Evolutionary conservation across 1,284 basidiomycete genomes (phyloP).

Genomic region (Austroboletus novae-zelandiae): DNA sequence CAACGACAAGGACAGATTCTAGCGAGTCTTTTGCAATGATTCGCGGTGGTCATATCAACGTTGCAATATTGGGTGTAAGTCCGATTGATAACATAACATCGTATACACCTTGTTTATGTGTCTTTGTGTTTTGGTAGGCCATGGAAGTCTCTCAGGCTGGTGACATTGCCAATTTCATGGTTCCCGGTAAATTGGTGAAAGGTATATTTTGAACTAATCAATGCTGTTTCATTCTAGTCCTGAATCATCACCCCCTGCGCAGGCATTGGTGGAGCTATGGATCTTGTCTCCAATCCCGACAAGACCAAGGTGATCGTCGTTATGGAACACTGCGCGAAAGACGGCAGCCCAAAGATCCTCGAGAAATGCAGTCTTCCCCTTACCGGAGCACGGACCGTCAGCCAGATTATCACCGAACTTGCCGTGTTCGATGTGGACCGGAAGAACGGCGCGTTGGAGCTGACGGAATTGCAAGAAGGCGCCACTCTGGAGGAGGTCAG

Average conservation of each 20-base stretch:
- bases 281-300: constrained; percentile 91
- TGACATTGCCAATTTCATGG: constrained; percentile 98
- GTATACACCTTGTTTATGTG: not conserved
- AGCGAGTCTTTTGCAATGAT: constrained; percentile 95
- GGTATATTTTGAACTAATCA: constrained; percentile 39
- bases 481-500: constrained; percentile 82
- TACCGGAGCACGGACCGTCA: constrained; percentile 84
- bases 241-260: not conserved
- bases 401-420: constrained; percentile 90
- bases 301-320: constrained; percentile 86
- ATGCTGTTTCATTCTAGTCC: constrained; percentile 4
- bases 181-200: constrained; percentile 90
- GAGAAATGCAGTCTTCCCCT: constrained; percentile 81
- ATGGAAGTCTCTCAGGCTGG: constrained; percentile 94
- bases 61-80: constrained; percentile 80
- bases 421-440: constrained; percentile 90
- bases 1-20: constrained; percentile 50
- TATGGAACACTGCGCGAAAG: constrained; percentile 89
- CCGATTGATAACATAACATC: not conserved
- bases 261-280: constrained; percentile 97
- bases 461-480: constrained; percentile 84
- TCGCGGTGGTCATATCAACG: constrained; percentile 92
- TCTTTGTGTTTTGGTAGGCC: constrained; percentile 48
- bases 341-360: constrained; percentile 86
- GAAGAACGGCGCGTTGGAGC: constrained; percentile 64